Evolutionary conservation across 2,329 filamentous ascomycete genomes (phyloP), one percentile per base, ranked within the genome.

Genomic region (Apiospora phragmitis): DNA sequence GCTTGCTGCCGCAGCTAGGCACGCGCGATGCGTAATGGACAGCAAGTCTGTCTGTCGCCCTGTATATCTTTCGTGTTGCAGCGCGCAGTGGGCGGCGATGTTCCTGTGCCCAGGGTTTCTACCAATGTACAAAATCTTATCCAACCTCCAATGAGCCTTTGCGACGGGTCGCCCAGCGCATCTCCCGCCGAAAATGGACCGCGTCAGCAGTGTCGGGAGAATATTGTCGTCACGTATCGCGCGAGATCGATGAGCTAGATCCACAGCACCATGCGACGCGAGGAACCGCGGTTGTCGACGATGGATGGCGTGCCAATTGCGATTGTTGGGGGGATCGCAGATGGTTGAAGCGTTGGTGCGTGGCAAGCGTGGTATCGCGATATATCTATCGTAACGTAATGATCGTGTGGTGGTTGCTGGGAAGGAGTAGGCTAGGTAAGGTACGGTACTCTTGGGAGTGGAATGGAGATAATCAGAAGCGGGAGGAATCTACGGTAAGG

Each of bases 101-200:
- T 62, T n/a, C 55, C n/a, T 38, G 32, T 38, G 32, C 32, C 55
- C 18, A n/a, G 35, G 21, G 21, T 62, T 11, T 62, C 32, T 38
- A 62, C 29, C 29, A n/a, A 12, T 12, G 32, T n/a, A 62, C 32
- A 38, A 62, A 38, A 8, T 62, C 3, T 38, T 38, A 78, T 78
- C 77, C 77, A 75, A 75, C 76, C 77, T 79, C 77, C 75, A 77
- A 74, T 76, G 74, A 74, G 74, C 76, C 75, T 73, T 73, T 68
- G 76, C 74, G 75, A 73, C 73, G 75, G 76, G 75, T 72, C 75
- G 71, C 75, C 74, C 75, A 75, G 75, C 78, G 77, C 78, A 79
- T 79, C 72, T 74, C 77, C 74, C 75, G 75, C 76, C 73, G 73
- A 76, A 76, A 49, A 72, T 74, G 74, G 35, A 69, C 51, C 68